phyloP scores from a whole-genome alignment of 1,139 yeast genomes.

The Taphrina flavorubra region DNA sequence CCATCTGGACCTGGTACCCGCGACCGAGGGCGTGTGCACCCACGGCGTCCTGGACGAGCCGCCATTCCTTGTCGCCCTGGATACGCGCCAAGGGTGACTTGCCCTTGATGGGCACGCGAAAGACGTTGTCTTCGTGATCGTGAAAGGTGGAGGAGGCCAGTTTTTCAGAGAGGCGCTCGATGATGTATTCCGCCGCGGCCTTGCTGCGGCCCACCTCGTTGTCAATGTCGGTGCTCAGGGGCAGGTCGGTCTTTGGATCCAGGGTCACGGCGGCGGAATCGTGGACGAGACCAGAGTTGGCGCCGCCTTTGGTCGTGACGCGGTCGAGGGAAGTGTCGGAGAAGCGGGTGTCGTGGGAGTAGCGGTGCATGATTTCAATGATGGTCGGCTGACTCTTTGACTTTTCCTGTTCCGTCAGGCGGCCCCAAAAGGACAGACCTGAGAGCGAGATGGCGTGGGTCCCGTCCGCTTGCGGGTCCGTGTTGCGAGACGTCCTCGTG shows the following conservation, averaged over 20 bases:
- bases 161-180: conserved; percentile 10
- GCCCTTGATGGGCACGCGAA: conserved; percentile 18
- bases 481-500: conserved; percentile 1
- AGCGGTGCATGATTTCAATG: conserved; percentile 19
- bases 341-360: conserved; percentile 10
- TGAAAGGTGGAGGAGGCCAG: conserved; percentile 6
- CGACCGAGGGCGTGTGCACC: conserved; percentile 23
- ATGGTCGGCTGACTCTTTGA: conserved; percentile 17
- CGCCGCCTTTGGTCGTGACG: conserved; percentile 1
- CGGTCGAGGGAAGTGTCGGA: conserved; percentile 4
- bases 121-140: conserved; percentile 20
- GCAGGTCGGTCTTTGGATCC: conserved; percentile 11
- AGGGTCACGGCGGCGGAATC: conserved; percentile 6
- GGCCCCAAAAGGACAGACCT: conserved; percentile 15
- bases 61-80: conserved; percentile 17
- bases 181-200: conserved; percentile 23
- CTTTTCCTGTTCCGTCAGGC: conserved; percentile 13
- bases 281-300: not conserved
- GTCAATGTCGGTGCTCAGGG: conserved; percentile 20
- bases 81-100: conserved; percentile 7
- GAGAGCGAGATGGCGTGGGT: not conserved
- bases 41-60: conserved; percentile 16
- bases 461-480: not conserved
- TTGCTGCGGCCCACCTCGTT: conserved; percentile 20
- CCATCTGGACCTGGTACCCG: conserved; percentile 21